A percentile compares a stretch with the other conserved stretches of the same genome.
Conservation (phyloP, 2,329 filamentous ascomycete genomes). For the Aspergillus sp. region DNA sequence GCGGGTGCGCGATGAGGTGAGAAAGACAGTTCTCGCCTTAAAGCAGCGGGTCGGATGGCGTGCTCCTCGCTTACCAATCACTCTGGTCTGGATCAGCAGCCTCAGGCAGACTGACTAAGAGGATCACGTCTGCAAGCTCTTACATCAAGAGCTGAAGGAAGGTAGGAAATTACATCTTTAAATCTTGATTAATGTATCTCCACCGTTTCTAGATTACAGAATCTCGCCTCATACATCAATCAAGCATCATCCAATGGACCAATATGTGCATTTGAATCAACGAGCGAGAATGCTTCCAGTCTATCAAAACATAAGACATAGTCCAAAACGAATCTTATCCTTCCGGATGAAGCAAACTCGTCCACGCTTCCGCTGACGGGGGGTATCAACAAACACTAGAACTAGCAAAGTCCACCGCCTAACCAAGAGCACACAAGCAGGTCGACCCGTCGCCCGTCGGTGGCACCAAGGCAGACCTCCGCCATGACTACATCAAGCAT, state of each 20-base stretch:
- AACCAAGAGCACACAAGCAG: constrained; percentile 5
- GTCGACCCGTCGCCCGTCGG: not conserved
- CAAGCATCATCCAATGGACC: not conserved
- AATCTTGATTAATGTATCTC: too few relatives aligned
- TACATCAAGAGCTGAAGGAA: too few relatives aligned
- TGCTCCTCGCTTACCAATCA: constrained; percentile 36
- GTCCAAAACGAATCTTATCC: constrained; percentile 5
- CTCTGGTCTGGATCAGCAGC: constrained; percentile 22
- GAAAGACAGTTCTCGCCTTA: constrained; percentile 8
- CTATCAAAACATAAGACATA: constrained; percentile 15
- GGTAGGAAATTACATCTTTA: too few relatives aligned
- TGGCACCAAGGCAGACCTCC: constrained; percentile 5
- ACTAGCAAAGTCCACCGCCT: constrained; percentile 16
- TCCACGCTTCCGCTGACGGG: constrained; percentile 22
- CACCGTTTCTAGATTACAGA: too few relatives aligned
- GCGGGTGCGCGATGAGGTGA: constrained; percentile 12
- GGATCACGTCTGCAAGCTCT: not conserved
- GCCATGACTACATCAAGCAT: constrained; percentile 11
- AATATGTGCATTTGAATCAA: constrained; percentile 19
- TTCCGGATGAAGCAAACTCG: constrained; percentile 17
- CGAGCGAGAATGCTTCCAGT: constrained; percentile 15
- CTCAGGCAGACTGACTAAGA: constrained; percentile 11
- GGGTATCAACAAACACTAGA: constrained; percentile 27
- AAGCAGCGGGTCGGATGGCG: constrained; percentile 26
- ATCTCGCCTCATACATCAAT: too few relatives aligned